phyloP scores from a whole-genome alignment of 495 filamentous ascomycete genomes.

The Glonium stellatum region DNA sequence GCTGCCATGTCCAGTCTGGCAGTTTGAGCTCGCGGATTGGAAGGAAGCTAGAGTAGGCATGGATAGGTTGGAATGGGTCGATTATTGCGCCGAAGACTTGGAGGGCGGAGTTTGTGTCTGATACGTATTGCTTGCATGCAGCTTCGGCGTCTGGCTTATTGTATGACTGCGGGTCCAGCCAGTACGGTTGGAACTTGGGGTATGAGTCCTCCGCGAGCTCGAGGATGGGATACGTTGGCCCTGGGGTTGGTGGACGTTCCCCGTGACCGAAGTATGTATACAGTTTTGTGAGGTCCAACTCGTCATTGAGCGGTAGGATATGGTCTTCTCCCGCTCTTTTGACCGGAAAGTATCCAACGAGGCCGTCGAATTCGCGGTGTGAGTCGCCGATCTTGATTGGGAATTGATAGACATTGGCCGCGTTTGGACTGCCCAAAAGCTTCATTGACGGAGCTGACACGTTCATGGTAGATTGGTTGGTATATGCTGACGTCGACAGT shows the following conservation, averaged over 20 bases:
- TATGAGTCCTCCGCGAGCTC: not conserved
- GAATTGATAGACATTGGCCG: not conserved
- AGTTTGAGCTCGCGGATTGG: slow-evolving; percentile 36
- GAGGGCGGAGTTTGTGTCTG: no score
- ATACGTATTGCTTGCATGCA: no score
- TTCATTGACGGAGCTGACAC: not conserved
- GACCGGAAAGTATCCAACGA: slow-evolving; percentile 8
- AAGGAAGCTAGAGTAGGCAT: slow-evolving; percentile 38
- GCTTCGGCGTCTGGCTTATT: not conserved
- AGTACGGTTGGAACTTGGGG: not conserved
- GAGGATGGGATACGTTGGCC: not conserved
- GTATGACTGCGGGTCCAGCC: not conserved
- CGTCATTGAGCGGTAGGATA: no score
- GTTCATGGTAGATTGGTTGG: not conserved
- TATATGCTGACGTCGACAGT: not conserved
- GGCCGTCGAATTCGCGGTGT: slow-evolving; percentile 13
- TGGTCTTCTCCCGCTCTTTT: not conserved
- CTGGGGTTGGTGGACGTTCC: not conserved
- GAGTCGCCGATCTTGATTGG: slow-evolving; percentile 10
- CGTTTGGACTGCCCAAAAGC: no score
- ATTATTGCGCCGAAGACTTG: no score
- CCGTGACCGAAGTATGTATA: no score
- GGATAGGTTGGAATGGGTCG: slow-evolving; percentile 44
- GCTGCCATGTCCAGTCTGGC: slow-evolving; percentile 41
- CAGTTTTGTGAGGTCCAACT: not conserved